These are phyloP conservation scores for Plectosphaerella sp. DNA, from an alignment of 2,329 filamentous ascomycete genomes.

Conservation along the genomic window DNA sequence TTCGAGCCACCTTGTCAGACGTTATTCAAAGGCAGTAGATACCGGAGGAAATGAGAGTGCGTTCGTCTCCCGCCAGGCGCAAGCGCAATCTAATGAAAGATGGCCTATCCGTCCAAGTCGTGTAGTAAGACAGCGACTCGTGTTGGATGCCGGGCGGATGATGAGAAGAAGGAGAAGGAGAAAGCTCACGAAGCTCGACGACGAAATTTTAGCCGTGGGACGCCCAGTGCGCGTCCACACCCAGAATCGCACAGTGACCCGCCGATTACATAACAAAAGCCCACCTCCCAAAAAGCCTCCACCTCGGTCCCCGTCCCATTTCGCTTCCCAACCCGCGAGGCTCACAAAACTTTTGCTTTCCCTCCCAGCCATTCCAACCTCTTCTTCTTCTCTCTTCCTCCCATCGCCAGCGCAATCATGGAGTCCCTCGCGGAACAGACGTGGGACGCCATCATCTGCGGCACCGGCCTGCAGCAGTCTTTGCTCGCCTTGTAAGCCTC, in stretches of 20 bases:
- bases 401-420: slow-evolving; percentile 42
- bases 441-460: slow-evolving; percentile 77
- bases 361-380: slow-evolving; percentile 5
- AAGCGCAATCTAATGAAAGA: slow-evolving; percentile 52
- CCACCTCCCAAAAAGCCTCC: slow-evolving; percentile 3
- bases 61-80: slow-evolving; percentile 56
- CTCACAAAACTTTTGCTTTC: slow-evolving; percentile 6
- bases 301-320: slow-evolving; percentile 1
- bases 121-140: slow-evolving; percentile 9
- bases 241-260: background rate
- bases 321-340: slow-evolving; percentile 1
- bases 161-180: slow-evolving; percentile 22
- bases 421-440: slow-evolving; percentile 68
- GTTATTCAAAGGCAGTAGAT: slow-evolving; percentile 82
- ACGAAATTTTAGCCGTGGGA: slow-evolving; percentile 6
- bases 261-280: background rate
- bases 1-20: slow-evolving; percentile 80
- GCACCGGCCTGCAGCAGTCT: slow-evolving; percentile 74
- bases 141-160: slow-evolving; percentile 31
- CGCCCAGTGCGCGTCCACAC: slow-evolving; percentile 12
- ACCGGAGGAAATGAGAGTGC: slow-evolving; percentile 56
- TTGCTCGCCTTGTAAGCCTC: slow-evolving; percentile 69
- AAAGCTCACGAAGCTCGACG: background rate
- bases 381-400: background rate
- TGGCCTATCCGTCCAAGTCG: slow-evolving; percentile 20